These are phyloP conservation scores for Comarum palustre DNA, from an alignment of 306 rosid species.

Conservation along the genomic window DNA sequence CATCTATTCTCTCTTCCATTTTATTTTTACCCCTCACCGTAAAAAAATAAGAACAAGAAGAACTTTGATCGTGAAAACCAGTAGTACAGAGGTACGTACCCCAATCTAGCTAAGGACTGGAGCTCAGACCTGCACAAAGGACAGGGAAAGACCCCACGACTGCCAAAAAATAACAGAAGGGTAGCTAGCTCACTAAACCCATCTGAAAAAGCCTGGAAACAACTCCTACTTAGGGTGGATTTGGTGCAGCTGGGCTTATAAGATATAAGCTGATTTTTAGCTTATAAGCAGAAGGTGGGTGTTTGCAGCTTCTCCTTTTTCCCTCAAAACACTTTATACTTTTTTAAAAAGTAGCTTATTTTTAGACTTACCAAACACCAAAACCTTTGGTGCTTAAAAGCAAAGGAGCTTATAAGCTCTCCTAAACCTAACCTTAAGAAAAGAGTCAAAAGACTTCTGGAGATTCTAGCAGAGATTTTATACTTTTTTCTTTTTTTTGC, in stretches of 20 bases:
- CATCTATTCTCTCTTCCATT: slow-evolving; percentile 33
- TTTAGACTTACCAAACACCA: no score
- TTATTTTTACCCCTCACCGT: not conserved
- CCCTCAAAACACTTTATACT: no score
- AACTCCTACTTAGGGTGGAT: slow-evolving; percentile 58
- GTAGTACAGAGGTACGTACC: not conserved
- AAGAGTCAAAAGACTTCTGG: slow-evolving; percentile 43
- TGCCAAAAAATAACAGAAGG: slow-evolving; percentile 22
- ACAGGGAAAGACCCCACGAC: slow-evolving; percentile 8
- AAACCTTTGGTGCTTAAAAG: no score
- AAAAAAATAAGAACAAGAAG: not conserved
- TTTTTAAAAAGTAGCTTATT: no score
- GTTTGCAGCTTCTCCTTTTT: no score
- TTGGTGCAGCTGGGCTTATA: no score
- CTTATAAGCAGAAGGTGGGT: no score
- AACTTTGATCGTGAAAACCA: not conserved
- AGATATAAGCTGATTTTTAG: no score
- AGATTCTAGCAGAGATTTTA: slow-evolving; percentile 42
- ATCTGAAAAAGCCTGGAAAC: slow-evolving; percentile 66
- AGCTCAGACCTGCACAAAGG: slow-evolving; percentile 1
- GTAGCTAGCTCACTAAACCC: slow-evolving; percentile 24
- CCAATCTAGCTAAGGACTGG: not conserved
- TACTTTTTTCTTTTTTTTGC: not conserved
- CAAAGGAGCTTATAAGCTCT: no score
- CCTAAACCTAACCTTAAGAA: no score